Evolutionary conservation across 148 eudicot species (phyloP), one percentile per base, ranked within the genome.

Genomic region (Vaccinium darrowii): DNA sequence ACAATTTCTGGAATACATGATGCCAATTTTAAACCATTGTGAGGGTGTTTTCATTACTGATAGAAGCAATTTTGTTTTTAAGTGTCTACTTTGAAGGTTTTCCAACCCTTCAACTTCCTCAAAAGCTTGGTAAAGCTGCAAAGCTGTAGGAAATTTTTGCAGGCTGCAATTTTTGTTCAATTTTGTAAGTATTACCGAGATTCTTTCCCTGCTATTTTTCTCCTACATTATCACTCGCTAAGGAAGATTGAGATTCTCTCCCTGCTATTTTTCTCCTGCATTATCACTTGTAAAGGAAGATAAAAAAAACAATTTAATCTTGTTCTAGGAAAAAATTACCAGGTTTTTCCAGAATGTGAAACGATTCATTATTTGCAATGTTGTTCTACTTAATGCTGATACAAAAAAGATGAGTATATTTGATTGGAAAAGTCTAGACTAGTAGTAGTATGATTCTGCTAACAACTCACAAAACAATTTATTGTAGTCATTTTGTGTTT

Each of bases 81-180:
- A 73, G 23, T 75, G 50, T 8, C 52, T 1, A 76, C n/a, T 49
- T 9, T 10, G 7, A n/a, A 33, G n/a, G 14, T 50, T 76, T 76
- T 49, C 19, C 13, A 39, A 8, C 33, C 52, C 16, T 50, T 30
- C 16, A 76, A 50, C 16, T 76, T 75, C 25, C 53, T 49, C 52
- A 36, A 8, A 75, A 73, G 53, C 52, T 75, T 43, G 23, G 33
- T 76, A n/a, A 76, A 21, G 79, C 79, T 76, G 80, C 80, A 76
- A 76, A 76, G 12, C 80, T 50, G 13, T n/a, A 50, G 79, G 2
- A 11, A 76, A 9, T 77, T 11, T 52, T 50, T 50, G 30, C 51
- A 16, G 30, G 53, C n/a, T 50, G 30, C 80, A n/a, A 49, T 50
- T 77, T 23, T n/a, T 50, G 58, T 50, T 43, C 47, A 43, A 43